Conservation (phyloP, 1,284 basidiomycete species). For the Termitomyces sp. region DNA sequence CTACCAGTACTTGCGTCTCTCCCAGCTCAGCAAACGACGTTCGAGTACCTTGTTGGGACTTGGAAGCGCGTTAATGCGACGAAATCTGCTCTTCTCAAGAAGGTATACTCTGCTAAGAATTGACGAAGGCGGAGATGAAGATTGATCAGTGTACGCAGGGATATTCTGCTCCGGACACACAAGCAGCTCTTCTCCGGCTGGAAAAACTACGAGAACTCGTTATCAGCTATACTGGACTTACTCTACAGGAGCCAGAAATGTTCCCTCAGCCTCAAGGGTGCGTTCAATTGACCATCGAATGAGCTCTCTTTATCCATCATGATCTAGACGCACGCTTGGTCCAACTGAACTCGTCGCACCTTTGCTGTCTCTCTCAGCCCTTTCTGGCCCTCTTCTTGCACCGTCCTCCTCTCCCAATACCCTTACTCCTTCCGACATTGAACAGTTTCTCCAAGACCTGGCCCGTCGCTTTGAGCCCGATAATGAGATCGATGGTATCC, state of each 20-base stretch:
- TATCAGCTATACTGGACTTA: constrained; percentile 88
- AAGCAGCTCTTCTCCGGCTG: constrained; percentile 55
- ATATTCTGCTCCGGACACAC: constrained; percentile 57
- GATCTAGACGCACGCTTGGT: constrained; percentile 60
- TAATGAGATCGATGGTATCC: constrained; percentile 50
- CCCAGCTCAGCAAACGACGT: constrained; percentile 75
- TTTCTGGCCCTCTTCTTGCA: constrained; percentile 58
- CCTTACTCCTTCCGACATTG: constrained; percentile 52
- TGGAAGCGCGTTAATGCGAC: constrained; percentile 80
- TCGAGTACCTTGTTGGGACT: constrained; percentile 87
- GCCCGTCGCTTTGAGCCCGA: constrained; percentile 63
- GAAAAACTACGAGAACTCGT: constrained; percentile 77
- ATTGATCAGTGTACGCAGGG: constrained; percentile 33
- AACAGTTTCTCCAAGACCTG: constrained; percentile 69
- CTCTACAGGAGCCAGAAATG: constrained; percentile 89
- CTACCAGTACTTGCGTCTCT: constrained; percentile 75
- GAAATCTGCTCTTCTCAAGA: constrained; percentile 54
- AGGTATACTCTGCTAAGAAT: constrained; percentile 34
- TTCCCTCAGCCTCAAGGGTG: constrained; percentile 83
- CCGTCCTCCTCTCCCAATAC: constrained; percentile 35
- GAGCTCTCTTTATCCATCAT: constrained; percentile 8
- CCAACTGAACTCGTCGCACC: constrained; percentile 72
- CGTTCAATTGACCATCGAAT: constrained; percentile 24
- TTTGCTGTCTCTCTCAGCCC: constrained; percentile 65
- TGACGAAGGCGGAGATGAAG: background rate